Base-by-base conservation (phyloP, 1,284 basidiomycete species). In the Blastosporella zonata region DNA sequence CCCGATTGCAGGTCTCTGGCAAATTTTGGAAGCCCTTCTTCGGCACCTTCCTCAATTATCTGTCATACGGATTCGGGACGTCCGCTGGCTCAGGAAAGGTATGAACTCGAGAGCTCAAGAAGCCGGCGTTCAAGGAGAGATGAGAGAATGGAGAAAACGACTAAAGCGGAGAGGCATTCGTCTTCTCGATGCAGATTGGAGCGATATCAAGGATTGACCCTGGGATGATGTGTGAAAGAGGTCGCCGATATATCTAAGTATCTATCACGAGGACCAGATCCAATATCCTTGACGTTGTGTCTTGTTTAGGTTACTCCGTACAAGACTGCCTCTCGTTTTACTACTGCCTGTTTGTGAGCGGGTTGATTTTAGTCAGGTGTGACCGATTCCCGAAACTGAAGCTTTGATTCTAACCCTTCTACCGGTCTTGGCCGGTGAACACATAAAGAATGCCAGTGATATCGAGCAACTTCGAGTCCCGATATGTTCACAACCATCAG, bases 41-140 rank as follows among this genome's bases (percentile, higher is more conserved):
- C 75, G 78, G 1, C 70, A 67, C 8, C 63, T 89, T 15, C 83
- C 84, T 0, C 59, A 67, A n/a, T 67, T 89, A 21, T 62, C 67
- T 37, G 71, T 75, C 8, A 67, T 90, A 22, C 74, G 84, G n/a
- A 71, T 75, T 22, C 71, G 84, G 46, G 85, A 88, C 55, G 74
- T 87, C 17, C 78, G 79, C 28, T 90, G 87, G 86, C 64, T 90
- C 31, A 69, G 82, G 46, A 74, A 73, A 43, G 86, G 85, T 0
- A 75, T 90, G 64, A 81, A 75, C 9, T 66, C 67, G 1, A 71
- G 73, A 50, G 87, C 87, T 20, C 79, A 79, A 56, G 79, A 77
- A 52, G 77, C 87, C 2, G 87, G 87, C 2, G 77, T 88, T 10
- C 87, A 89, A 64, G 87, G 87, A 35, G 83, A 88, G 63, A 84